A percentile compares a stretch with the other conserved stretches of the same genome.
phyloP scores from a whole-genome alignment of 345 rosid species.

The Euclidium syriacum region DNA sequence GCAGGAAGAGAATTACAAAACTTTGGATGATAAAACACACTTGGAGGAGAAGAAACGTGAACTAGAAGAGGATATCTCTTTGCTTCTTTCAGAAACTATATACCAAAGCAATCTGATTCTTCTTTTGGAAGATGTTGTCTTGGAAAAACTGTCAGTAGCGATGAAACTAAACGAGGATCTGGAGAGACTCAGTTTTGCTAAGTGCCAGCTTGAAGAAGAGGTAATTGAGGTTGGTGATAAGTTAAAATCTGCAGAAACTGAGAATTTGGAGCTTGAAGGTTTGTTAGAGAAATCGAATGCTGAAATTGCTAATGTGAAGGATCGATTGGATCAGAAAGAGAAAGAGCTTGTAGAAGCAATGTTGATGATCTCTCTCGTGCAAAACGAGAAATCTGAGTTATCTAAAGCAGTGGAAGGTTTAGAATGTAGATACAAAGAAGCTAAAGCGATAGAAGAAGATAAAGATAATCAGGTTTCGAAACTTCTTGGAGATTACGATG shows the following conservation, averaged over 20 bases:
- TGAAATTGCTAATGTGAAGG: conserved; percentile 43
- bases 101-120: conserved; percentile 54
- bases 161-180: conserved; percentile 36
- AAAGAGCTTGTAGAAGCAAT: conserved; percentile 41
- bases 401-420: conserved; percentile 45
- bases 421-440: conserved; percentile 53
- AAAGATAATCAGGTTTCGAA: conserved; percentile 45
- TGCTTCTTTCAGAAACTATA: conserved; percentile 41
- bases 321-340: conserved; percentile 40
- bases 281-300: conserved; percentile 33
- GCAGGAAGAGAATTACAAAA: conserved; percentile 47
- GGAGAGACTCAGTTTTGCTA: conserved; percentile 40
- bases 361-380: conserved; percentile 31
- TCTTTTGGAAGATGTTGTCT: conserved; percentile 44
- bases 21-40: conserved; percentile 42
- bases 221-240: conserved; percentile 34
- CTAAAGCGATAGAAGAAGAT: conserved; percentile 41
- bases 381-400: conserved; percentile 42
- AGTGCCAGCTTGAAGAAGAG: conserved; percentile 53
- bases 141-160: conserved; percentile 43
- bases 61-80: conserved; percentile 59
- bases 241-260: conserved; percentile 35
- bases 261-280: conserved; percentile 37
- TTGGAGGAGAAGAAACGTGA: conserved; percentile 44
- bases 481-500: conserved; percentile 49